A percentile compares a stretch with the other conserved stretches of the same genome.
phyloP scores from a whole-genome alignment of 2,329 filamentous ascomycete species.

The Nemania sp. region DNA sequence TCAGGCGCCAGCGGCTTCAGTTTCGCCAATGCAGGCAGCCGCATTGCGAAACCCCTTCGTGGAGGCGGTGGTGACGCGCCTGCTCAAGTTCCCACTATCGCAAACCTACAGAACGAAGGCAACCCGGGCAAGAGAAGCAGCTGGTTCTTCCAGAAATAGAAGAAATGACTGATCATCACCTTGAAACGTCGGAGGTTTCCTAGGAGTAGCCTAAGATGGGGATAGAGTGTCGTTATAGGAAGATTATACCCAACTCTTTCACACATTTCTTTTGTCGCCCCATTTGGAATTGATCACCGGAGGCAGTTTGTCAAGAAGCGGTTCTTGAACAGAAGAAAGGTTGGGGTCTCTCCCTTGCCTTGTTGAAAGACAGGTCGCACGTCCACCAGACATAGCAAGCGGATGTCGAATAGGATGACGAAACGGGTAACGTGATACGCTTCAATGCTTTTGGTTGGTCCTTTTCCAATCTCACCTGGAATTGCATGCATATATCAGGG shows the following conservation, averaged over 20 bases:
- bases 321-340: background rate
- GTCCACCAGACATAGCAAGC: constrained; percentile 1
- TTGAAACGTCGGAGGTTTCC: background rate
- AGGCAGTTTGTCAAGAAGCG: background rate
- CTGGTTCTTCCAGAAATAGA: constrained; percentile 72
- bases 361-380: constrained; percentile 4
- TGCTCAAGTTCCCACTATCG: constrained; percentile 58
- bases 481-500: constrained; percentile 13
- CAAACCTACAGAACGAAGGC: constrained; percentile 61
- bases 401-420: constrained; percentile 4
- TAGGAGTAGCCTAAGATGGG: constrained; percentile 1
- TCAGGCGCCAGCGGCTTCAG: constrained; percentile 68
- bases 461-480: background rate
- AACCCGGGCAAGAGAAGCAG: constrained; percentile 66
- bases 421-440: constrained; percentile 16
- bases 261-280: constrained; percentile 7
- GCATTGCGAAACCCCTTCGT: constrained; percentile 70
- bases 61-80: constrained; percentile 58
- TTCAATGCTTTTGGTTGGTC: background rate
- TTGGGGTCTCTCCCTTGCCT: background rate
- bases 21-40: constrained; percentile 66
- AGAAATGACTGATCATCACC: constrained; percentile 1
- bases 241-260: constrained; percentile 17
- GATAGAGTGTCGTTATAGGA: constrained; percentile 5
- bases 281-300: constrained; percentile 2